Evolutionary conservation across 1,139 yeast genomes (phyloP).

Genomic region (Martiniozyma asiatica): DNA sequence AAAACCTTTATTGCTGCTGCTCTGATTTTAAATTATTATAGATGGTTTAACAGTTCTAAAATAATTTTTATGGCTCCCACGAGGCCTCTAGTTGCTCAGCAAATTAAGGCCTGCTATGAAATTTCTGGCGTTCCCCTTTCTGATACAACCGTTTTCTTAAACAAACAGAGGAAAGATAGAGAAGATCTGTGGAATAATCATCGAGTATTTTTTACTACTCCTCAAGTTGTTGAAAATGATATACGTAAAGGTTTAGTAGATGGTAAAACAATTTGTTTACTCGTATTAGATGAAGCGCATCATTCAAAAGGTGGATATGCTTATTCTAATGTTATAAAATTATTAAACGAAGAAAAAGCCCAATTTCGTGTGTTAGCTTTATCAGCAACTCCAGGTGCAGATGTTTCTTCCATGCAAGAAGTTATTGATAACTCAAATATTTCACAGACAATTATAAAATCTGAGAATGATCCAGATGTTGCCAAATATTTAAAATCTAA

Average conservation of each 20-base stretch:
- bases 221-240: conserved; percentile 93
- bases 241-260: conserved; percentile 59
- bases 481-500: conserved; percentile 65
- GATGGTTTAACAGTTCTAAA: conserved; percentile 75
- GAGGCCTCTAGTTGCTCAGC: conserved; percentile 94
- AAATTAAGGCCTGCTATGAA: conserved; percentile 83
- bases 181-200: conserved; percentile 64
- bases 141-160: conserved; percentile 73
- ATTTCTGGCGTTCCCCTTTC: conserved; percentile 72
- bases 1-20: conserved; percentile 94
- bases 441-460: conserved; percentile 71
- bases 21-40: conserved; percentile 76
- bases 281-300: conserved; percentile 95
- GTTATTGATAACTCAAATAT: conserved; percentile 64
- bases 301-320: conserved; percentile 85
- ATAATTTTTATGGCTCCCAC: conserved; percentile 96
- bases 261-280: conserved; percentile 60
- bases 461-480: conserved; percentile 80
- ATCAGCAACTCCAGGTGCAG: conserved; percentile 93
- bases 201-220: conserved; percentile 85
- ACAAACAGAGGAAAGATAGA: conserved; percentile 53
- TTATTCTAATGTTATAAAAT: conserved; percentile 68
- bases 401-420: conserved; percentile 79
- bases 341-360: conserved; percentile 21
- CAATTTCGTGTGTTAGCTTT: conserved; percentile 71